Conservation (phyloP, 1,284 basidiomycete genomes). For the Phylloboletellus chloephorus region DNA sequence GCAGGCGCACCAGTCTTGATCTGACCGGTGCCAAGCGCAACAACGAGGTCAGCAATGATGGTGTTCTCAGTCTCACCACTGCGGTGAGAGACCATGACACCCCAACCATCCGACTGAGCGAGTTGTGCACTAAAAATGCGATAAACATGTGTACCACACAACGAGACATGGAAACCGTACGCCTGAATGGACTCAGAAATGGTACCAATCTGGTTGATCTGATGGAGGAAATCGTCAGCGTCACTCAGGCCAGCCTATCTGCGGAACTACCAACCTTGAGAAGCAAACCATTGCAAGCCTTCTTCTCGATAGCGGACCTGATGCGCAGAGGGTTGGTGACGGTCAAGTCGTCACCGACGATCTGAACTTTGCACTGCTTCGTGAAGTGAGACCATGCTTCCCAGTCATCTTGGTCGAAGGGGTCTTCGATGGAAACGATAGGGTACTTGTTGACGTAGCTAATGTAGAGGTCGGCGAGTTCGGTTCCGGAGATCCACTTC, state of each 20-base stretch:
- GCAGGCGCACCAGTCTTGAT: slow-evolving; percentile 99
- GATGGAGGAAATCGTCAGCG: slow-evolving; percentile 6
- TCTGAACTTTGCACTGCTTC: slow-evolving; percentile 71
- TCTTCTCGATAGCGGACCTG: slow-evolving; percentile 99
- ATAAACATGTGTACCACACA: slow-evolving; percentile 4
- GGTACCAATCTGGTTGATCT: slow-evolving; percentile 98
- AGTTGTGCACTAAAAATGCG: slow-evolving; percentile 75
- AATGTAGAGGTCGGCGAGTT: slow-evolving; percentile 94
- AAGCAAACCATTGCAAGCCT: slow-evolving; percentile 98
- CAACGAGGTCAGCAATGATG: slow-evolving; percentile 94
- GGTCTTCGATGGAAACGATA: slow-evolving; percentile 97
- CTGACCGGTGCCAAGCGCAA: slow-evolving; percentile 90
- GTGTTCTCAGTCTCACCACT: slow-evolving; percentile 97
- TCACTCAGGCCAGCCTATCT: neutral
- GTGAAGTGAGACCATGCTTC: slow-evolving; percentile 97
- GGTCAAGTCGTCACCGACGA: slow-evolving; percentile 97
- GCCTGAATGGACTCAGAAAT: slow-evolving; percentile 98
- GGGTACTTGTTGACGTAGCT: slow-evolving; percentile 87
- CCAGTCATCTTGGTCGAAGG: slow-evolving; percentile 99
- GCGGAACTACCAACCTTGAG: slow-evolving; percentile 65
- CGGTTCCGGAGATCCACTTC: slow-evolving; percentile 91
- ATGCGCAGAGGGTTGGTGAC: slow-evolving; percentile 98
- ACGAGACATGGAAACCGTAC: slow-evolving; percentile 40
- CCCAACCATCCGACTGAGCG: slow-evolving; percentile 95
- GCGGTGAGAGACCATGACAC: slow-evolving; percentile 99